A percentile compares a stretch with the other conserved stretches of the same genome.
Conservation (phyloP, 306 rosid species). For the Cucurbita ficifolia region DNA sequence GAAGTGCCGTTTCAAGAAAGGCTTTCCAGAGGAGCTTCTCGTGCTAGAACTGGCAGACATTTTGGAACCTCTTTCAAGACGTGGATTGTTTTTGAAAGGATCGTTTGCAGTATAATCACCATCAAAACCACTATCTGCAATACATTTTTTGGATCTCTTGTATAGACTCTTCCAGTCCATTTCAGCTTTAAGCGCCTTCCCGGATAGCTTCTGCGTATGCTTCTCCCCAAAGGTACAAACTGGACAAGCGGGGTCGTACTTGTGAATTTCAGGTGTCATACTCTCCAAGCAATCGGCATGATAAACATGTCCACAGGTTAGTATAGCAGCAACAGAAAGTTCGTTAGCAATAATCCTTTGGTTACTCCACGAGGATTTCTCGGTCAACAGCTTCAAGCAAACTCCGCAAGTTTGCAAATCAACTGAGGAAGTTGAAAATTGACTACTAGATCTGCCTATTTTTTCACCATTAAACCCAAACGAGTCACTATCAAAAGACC, state of each 20-base stretch:
- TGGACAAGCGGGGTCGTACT: constrained; percentile 82
- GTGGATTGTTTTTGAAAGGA: constrained; percentile 28
- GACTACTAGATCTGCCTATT: constrained; percentile 62
- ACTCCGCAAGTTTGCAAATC: constrained; percentile 30
- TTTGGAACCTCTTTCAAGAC: constrained; percentile 32
- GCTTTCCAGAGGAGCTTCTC: constrained; percentile 47
- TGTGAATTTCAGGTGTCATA: constrained; percentile 57
- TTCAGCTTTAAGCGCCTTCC: constrained; percentile 61
- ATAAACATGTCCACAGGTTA: constrained; percentile 71
- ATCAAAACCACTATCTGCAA: constrained; percentile 45
- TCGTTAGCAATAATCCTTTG: constrained; percentile 42
- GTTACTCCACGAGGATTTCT: constrained; percentile 43
- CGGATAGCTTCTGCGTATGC: constrained; percentile 47
- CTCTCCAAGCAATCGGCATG: constrained; percentile 89
- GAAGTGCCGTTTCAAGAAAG: constrained; percentile 69
- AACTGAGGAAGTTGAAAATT: constrained; percentile 56
- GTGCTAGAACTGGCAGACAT: constrained; percentile 51
- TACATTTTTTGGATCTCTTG: constrained; percentile 42
- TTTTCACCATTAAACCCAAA: constrained; percentile 49
- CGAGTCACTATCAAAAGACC: constrained; percentile 81
- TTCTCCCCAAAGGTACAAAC: constrained; percentile 75
- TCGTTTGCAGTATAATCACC: constrained; percentile 38
- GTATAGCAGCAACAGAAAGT: constrained; percentile 59
- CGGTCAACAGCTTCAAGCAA: constrained; percentile 47
- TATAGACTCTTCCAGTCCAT: constrained; percentile 50